Evolutionary conservation across 75 land plant species (phyloP), one percentile per base, ranked within the genome.

Genomic region (Cupressus sempervirens): DNA sequence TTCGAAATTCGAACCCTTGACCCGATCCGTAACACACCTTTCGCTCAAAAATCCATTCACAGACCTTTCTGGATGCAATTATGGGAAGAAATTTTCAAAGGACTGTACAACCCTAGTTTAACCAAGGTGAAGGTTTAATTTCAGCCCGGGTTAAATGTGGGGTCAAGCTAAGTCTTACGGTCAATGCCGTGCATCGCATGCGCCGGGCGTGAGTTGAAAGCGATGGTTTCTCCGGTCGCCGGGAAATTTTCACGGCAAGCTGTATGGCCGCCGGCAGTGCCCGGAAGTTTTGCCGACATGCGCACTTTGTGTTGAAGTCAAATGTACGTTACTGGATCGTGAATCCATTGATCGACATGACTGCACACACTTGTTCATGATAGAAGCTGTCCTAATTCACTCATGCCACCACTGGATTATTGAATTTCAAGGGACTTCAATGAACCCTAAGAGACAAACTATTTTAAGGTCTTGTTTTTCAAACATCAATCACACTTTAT

Each of bases 121-220:
- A 70, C 46, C 80, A 15, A 1, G 26, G 38, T 7, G 20, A 46
- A 23, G 80, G 11, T 46, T 41, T 77, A 23, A 43, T 8, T 0
- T 77, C 26, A 43, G 20, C 48, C 48, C 10, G 20, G 80, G 48
- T 20, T 40, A 20, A 76, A 8, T 76, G 80, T 76, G 80, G 80
- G 80, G 80, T 76, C 80, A 20, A 1, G 48, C 11, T n/a, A 38
- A 23, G 45, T 38, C 45, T 7, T 36, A 7, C 20, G 46, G 80
- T 76, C 80, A 76, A 40, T 38, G 45, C 80, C 80, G 80, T 76
- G 46, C n/a, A 41, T 76, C 23, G 38, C 45, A 76, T 76, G 41
- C 80, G 16, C 41, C 26, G 38, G 16, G 46, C 11, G 43, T 38
- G 80, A 40, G 29, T 23, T 40, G 10, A 40, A 9, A 41, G 7